A percentile compares a stretch with the other conserved stretches of the same genome.
phyloP scores from a whole-genome alignment of 2,329 filamentous ascomycete genomes.

The Cercospora sp. region DNA sequence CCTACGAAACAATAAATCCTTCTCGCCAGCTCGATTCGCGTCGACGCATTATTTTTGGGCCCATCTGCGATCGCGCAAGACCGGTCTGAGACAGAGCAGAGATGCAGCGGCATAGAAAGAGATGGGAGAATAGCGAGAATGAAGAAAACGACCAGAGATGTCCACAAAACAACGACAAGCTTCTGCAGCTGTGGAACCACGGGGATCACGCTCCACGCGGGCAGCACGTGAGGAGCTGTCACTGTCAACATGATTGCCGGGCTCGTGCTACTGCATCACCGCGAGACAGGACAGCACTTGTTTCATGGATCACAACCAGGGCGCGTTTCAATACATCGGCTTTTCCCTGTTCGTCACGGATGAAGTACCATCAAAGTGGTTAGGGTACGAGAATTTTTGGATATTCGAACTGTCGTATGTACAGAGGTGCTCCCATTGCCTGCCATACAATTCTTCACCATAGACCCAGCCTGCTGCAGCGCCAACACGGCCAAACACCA shows the following conservation, averaged over 20 bases:
- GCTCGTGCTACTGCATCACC: conserved; percentile 5
- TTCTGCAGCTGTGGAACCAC: not conserved
- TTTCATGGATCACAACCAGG: conserved; percentile 5
- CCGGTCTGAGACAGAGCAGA: not conserved
- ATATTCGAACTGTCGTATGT: conserved; percentile 1
- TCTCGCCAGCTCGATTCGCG: conserved; percentile 2
- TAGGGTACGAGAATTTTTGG: not conserved
- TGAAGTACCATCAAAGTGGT: not conserved
- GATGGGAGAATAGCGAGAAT: not conserved
- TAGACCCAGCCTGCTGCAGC: not conserved
- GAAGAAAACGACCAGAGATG: not conserved
- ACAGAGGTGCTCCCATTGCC: conserved; percentile 16
- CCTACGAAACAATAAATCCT: conserved; percentile 5
- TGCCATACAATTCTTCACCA: conserved; percentile 3
- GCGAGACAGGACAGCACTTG: conserved; percentile 9
- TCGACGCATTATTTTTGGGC: not conserved
- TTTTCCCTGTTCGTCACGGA: not conserved
- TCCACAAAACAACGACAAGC: not conserved
- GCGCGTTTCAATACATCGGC: not conserved
- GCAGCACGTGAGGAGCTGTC: conserved; percentile 9
- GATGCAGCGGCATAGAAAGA: not conserved
- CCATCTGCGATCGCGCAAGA: not conserved
- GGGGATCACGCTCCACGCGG: not conserved
- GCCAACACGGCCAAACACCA: not conserved
- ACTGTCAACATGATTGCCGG: not conserved